phyloP scores from a whole-genome alignment of 345 rosid species.

The Bruguiera gymnorhiza region DNA sequence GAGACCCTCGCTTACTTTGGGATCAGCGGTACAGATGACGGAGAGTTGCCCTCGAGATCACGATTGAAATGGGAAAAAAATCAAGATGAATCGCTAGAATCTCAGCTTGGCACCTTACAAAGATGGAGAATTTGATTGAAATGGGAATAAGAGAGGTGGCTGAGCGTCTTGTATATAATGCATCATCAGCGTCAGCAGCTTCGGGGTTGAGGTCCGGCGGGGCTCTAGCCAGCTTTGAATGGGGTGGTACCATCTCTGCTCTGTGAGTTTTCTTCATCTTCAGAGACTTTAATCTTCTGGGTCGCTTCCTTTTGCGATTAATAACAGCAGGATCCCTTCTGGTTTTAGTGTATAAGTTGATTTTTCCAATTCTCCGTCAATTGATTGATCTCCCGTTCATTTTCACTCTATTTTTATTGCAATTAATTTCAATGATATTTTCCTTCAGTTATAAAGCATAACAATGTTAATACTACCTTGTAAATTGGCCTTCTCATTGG shows the following conservation, averaged over 20 bases:
- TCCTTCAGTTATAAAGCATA: no score
- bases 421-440: neutral
- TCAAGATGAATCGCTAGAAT: no score
- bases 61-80: no score
- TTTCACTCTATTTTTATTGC: neutral
- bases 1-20: no score
- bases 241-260: conserved; percentile 45
- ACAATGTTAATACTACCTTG: no score
- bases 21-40: no score
- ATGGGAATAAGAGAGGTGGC: conserved; percentile 8
- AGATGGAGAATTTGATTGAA: conserved; percentile 1
- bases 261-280: conserved; percentile 27
- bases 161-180: conserved; percentile 3
- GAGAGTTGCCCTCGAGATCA: no score
- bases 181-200: neutral
- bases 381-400: neutral
- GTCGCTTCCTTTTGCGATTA: neutral
- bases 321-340: no score
- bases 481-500: neutral
- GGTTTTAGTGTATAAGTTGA: no score
- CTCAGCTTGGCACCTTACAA: no score
- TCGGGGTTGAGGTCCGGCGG: conserved; percentile 18
- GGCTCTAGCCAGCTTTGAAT: conserved; percentile 28
- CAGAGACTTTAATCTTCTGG: neutral
- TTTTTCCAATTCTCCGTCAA: no score